Base-by-base conservation (phyloP, 176 grass and related monocot species). In the Triticum monococcum region DNA sequence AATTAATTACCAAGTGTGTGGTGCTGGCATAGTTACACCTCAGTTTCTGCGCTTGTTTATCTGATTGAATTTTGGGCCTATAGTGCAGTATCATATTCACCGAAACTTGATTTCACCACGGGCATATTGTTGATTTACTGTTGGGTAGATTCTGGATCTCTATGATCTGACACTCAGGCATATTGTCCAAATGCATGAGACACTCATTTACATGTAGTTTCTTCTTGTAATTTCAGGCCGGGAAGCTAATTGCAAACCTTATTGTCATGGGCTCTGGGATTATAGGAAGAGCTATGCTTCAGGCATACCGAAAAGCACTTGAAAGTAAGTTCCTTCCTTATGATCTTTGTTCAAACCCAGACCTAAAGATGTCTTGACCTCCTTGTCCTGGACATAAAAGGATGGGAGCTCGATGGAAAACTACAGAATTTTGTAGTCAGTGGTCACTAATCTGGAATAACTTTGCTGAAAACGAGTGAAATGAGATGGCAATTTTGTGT, bases 281-380 rank as follows among this genome's bases (percentile, higher is more conserved):
- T 83, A 75, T 94, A 79, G 95, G 92, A 91, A 97, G 95, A 82
- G 92, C 95, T 91, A 85, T 97, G 72, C 56, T 97, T 33, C 92
- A 94, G 81, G 95, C 95, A 84, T 97, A 97, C 84, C 95, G 92
- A 20, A 97, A 92, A 92, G 95, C 92, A 87, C 86, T 97, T 77
- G 92, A 92, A 62, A 97, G 90, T 97, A 92, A 94, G 92, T 71
- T 83, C 32, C 4, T 70, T 83, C 31, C 4, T 60, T 79, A 5
- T 41, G 54, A 74, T 48, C 33, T 85, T 75, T 36, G 35, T 86
- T 32, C 37, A 54, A 35, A 70, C 8, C 63, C 30, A 62, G 7
- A 31, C 12, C 16, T 71, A 69, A 14, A 35, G n/a, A 50, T 8
- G 38, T 18, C 35, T 45, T 25, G 0, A 28, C 32, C 14, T 59